Conservation (phyloP, 2,329 filamentous ascomycete genomes). For the Botrytis sinoallii region DNA sequence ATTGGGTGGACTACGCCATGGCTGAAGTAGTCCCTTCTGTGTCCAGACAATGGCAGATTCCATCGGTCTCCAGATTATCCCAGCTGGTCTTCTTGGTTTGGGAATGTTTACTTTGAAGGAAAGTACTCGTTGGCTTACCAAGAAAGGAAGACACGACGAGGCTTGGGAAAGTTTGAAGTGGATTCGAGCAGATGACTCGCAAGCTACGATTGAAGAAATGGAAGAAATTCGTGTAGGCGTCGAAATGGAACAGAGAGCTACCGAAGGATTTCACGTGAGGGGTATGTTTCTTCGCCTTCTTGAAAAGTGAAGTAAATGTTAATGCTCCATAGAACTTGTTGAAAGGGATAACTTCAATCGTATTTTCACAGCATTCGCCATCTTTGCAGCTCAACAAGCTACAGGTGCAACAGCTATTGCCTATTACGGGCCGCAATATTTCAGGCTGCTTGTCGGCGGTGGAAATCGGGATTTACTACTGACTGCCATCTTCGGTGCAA, state of each 20-base stretch:
- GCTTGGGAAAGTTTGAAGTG: background rate
- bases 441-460: constrained; percentile 46
- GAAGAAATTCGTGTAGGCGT: constrained; percentile 33
- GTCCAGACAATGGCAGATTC: background rate
- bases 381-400: constrained; percentile 40
- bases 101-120: background rate
- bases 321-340: constrained; percentile 16
- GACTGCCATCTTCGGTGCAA: constrained; percentile 51
- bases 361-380: constrained; percentile 23
- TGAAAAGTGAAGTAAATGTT: background rate
- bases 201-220: background rate
- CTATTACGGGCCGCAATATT: constrained; percentile 52
- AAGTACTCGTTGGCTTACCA: background rate
- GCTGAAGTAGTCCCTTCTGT: background rate
- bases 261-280: constrained; percentile 40
- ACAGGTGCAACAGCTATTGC: constrained; percentile 50
- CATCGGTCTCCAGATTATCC: background rate
- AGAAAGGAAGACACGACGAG: background rate
- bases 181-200: background rate
- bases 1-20: constrained; percentile 34
- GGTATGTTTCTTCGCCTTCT: background rate
- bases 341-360: constrained; percentile 28
- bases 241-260: constrained; percentile 45
- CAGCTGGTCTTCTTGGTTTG: background rate
- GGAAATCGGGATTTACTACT: constrained; percentile 47